Base-by-base conservation (phyloP, 805 yeast genomes). In the Scheffersomyces coipomensis region DNA sequence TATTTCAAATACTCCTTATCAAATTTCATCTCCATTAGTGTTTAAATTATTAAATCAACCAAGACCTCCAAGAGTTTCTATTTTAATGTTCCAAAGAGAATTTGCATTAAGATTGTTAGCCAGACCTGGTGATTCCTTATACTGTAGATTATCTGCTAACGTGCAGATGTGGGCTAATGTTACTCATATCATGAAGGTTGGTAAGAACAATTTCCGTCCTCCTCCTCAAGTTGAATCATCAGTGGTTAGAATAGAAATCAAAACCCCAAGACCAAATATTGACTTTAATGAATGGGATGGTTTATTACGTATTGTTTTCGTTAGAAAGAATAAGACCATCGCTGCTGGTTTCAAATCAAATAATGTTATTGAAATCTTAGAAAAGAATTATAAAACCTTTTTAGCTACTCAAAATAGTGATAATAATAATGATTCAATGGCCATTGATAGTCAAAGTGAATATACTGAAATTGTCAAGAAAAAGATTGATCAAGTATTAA, bases 121-220 rank as follows among this genome's bases (percentile, higher is more conserved):
- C 1, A 79, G 95, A 51, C 98, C 99, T 0, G 99, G 99, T n/a
- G 98, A 93, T 52, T 64, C 88, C 1, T 71, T 93, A 29, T 93
- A 91, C 68, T 89, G 97, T 64, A 78, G 99, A 55, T 73, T 93
- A 39, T 85, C 96, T 23, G 98, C 96, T 22, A 93, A 93, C 57
- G 98, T 93, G 1, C 99, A 93, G 58, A 91, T 93, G 98, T 93
- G 98, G 97, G 97, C 97, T n/a, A 88, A 88, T 48, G 97, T 93
- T 12, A 89, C 95, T 6, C 99, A 93, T 61, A 87, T 93, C 38
- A 93, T 93, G 99, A 93, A 93, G 64, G 99, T 93, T 22, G 98
- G 98, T 18, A 85, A 82, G 58, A 93, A 93, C 59, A 93, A 93
- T 58, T 93, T 93, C 72, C 76, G 97, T 52, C 99, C 99, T 18